A percentile compares a stretch with the other conserved stretches of the same genome.
Evolutionary conservation across 2,329 filamentous ascomycete genomes (phyloP).

Genomic region (Cercospora sp.): DNA sequence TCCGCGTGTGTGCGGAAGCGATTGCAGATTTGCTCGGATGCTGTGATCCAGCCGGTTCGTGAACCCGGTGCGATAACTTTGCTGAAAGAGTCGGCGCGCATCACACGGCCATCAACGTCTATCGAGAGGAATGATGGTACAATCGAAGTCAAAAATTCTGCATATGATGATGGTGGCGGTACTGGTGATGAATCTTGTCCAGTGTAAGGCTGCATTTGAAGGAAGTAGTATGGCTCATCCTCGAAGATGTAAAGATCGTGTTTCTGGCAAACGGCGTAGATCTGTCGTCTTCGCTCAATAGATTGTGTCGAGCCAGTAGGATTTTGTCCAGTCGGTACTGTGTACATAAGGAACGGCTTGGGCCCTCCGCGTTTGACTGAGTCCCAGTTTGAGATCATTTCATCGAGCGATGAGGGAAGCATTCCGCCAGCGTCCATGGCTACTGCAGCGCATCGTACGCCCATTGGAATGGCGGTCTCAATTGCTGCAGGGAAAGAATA

Average conservation of each 20-base stretch:
- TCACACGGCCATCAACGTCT: conserved; percentile 81
- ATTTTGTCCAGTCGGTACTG: conserved; percentile 81
- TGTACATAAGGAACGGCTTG: conserved; percentile 70
- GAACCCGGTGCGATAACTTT: conserved; percentile 90
- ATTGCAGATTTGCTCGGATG: conserved; percentile 79
- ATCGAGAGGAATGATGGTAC: conserved; percentile 79
- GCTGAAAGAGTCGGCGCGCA: conserved; percentile 89
- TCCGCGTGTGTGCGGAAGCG: conserved; percentile 81
- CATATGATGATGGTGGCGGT: conserved; percentile 61
- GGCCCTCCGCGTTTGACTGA: conserved; percentile 55
- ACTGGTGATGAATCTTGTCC: conserved; percentile 53
- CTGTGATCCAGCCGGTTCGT: conserved; percentile 88
- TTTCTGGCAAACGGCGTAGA: conserved; percentile 78
- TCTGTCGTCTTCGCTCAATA: conserved; percentile 63
- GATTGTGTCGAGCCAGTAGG: conserved; percentile 84
- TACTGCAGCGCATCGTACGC: conserved; percentile 61
- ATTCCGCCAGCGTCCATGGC: conserved; percentile 68
- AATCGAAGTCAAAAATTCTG: conserved; percentile 72
- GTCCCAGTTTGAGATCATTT: conserved; percentile 67
- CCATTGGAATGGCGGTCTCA: conserved; percentile 65
- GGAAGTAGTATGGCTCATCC: conserved; percentile 93
- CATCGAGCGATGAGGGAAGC: conserved; percentile 61
- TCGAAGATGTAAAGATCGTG: conserved; percentile 87
- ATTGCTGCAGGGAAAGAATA: conserved; percentile 83
- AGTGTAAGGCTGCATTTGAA: conserved; percentile 80